Base-by-base conservation (phyloP, 2,329 filamentous ascomycete species). In the Aspergillus arachidicola region DNA sequence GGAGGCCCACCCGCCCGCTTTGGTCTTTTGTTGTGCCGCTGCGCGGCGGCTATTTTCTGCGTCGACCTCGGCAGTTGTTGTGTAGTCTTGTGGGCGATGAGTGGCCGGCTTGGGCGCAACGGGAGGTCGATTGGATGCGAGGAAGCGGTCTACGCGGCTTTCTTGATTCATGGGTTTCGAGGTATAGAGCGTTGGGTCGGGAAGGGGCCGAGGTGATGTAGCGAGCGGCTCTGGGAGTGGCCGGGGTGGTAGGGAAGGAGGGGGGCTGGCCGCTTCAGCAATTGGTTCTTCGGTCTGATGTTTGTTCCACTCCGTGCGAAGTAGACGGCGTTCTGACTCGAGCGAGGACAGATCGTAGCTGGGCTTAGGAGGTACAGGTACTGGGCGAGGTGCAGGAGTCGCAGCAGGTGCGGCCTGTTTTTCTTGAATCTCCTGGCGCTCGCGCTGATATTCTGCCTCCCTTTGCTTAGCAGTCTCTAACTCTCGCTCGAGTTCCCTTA, bases 401-500 rank as follows among this genome's bases (percentile, higher is more conserved):
- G 69, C 60, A 28, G 68, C n/a, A n/a, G 74, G 56, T 36, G 60
- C 63, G 32, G 67, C 63, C 32, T 73, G 66, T 32, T 71, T 72
- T 54, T 69, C 66, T 26, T 70, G 66, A 26, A 84, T 78, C 30
- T 85, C 83, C 64, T 87, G 83, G 14, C 88, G 82, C 72, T 89
- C 87, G 28, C 78, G 79, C 70, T 89, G 83, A 70, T 91, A 91
- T 69, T 86, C 83, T 45, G 82, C 82, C 72, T 92, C 89, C 51
- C 89, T 84, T 67, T 89, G 87, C 67, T 89, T 86, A 16, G 90
- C 89, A 70, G 87, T 84, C 70, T 88, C 87, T 1, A 92, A 82
- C 72, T 92, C 86, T 36, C 84, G 83, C 79, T 98, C 94, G 6
- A 98, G 84, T 74, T 97, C 90, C 70, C 86, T 86, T 66, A 97